phyloP scores from a whole-genome alignment of 306 rosid genomes.

The Oxytropis ochrocephala region DNA sequence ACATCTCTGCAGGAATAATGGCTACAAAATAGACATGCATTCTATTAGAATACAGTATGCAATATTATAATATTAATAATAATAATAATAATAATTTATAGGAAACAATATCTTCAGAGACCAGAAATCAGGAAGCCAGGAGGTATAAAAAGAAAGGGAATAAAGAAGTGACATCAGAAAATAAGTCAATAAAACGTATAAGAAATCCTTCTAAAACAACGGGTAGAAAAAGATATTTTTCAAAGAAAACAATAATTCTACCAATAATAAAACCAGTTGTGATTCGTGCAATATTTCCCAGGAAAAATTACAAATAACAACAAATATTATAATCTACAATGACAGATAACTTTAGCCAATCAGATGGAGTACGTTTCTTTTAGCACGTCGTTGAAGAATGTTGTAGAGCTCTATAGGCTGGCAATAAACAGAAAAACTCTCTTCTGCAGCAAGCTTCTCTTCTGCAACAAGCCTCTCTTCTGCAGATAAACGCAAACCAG shows the following conservation, averaged over 20 bases:
- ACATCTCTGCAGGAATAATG: conserved; percentile 64
- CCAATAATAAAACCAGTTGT: background rate
- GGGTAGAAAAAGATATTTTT: background rate
- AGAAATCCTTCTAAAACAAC: conserved; percentile 11
- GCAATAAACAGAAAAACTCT: conserved; percentile 67
- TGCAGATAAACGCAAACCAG: conserved; percentile 43
- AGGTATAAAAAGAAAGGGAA: background rate
- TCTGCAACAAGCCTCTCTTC: conserved; percentile 66
- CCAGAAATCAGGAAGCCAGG: background rate
- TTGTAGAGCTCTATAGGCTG: conserved; percentile 81
- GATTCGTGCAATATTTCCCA: background rate
- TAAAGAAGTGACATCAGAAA: background rate
- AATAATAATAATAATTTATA: background rate
- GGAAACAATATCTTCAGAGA: background rate
- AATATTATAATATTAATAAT: background rate
- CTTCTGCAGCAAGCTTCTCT: conserved; percentile 63
- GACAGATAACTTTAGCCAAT: background rate
- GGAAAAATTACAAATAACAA: background rate
- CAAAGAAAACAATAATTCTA: background rate
- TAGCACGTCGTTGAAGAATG: conserved; percentile 51
- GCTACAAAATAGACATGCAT: conserved; percentile 40
- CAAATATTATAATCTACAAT: background rate
- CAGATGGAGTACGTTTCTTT: conserved; percentile 33
- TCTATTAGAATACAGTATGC: conserved; percentile 22
- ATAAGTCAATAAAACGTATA: background rate